phyloP scores from a whole-genome alignment of 2,329 filamentous ascomycete species.

The Aspergillus ustus region DNA sequence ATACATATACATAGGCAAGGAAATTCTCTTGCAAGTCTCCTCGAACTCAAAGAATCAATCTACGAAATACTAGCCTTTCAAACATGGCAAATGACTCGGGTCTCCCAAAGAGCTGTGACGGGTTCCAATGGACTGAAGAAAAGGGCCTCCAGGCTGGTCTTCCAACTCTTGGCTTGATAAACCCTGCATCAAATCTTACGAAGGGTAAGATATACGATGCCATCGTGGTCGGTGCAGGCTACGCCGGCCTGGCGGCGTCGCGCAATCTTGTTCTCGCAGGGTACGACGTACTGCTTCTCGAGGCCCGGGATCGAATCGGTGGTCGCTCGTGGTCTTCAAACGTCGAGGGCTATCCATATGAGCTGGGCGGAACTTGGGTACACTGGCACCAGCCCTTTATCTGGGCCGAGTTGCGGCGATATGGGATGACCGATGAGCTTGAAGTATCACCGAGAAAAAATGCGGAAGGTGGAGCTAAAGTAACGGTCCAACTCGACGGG shows the following conservation, averaged over 20 bases:
- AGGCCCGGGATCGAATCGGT: slow-evolving; percentile 48
- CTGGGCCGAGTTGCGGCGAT: not conserved
- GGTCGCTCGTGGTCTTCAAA: slow-evolving; percentile 47
- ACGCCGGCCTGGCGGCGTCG: slow-evolving; percentile 37
- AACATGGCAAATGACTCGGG: too few relatives aligned
- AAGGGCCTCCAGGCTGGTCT: slow-evolving; percentile 27
- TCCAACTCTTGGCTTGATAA: slow-evolving; percentile 22
- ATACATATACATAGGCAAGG: too few relatives aligned
- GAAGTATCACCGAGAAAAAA: too few relatives aligned
- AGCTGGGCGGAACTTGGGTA: slow-evolving; percentile 51
- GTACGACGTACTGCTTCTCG: slow-evolving; percentile 45
- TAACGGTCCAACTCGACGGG: too few relatives aligned
- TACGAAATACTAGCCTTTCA: too few relatives aligned
- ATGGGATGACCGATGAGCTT: not conserved
- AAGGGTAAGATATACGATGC: slow-evolving; percentile 23
- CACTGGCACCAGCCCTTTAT: not conserved
- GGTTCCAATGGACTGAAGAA: slow-evolving; percentile 32
- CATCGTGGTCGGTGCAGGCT: slow-evolving; percentile 40
- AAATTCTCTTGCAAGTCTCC: too few relatives aligned
- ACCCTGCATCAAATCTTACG: too few relatives aligned
- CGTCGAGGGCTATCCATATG: slow-evolving; percentile 37
- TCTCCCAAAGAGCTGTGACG: slow-evolving; percentile 21
- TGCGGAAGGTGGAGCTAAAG: too few relatives aligned
- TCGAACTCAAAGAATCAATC: too few relatives aligned
- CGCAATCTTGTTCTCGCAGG: slow-evolving; percentile 52